Evolutionary conservation across 208 protist genomes (phyloP).

Genomic region (Tetramitus jugosus): DNA sequence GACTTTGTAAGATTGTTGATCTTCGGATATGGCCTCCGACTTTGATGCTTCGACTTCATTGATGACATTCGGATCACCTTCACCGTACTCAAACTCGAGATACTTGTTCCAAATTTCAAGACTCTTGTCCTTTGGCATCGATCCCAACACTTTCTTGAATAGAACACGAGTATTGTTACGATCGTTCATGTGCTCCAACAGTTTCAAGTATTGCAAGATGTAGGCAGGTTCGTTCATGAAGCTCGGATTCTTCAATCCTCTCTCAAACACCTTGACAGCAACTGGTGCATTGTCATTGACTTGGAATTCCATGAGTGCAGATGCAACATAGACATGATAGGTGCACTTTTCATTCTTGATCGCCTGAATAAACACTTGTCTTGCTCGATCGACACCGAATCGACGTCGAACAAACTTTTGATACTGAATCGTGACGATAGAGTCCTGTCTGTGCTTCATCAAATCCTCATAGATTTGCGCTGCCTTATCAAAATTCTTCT

Average conservation of each 20-base stretch:
- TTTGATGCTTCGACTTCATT: conserved; percentile 9
- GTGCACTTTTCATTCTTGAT: not conserved
- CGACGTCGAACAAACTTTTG: not conserved
- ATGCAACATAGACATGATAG: conserved; percentile 20
- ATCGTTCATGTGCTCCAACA: conserved; percentile 7
- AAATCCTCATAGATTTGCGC: not conserved
- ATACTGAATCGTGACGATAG: conserved; percentile 11
- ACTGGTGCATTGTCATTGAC: not conserved
- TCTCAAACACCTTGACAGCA: not conserved
- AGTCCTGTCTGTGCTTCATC: not conserved
- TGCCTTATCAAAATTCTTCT: not conserved
- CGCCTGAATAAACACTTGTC: not conserved
- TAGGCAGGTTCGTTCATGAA: conserved; percentile 1
- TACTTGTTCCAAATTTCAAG: conserved; percentile 18
- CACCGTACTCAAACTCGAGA: not conserved
- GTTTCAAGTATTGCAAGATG: conserved; percentile 10
- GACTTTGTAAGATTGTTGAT: not conserved
- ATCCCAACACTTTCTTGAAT: not conserved
- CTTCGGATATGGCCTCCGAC: not conserved
- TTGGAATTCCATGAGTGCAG: not conserved
- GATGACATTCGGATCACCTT: not conserved
- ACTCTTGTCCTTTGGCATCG: not conserved
- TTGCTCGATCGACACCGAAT: not conserved
- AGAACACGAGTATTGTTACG: conserved; percentile 3
- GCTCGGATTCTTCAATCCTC: not conserved